Base-by-base conservation (phyloP, 2,329 filamentous ascomycete genomes). In the Westerdykella ornata region DNA sequence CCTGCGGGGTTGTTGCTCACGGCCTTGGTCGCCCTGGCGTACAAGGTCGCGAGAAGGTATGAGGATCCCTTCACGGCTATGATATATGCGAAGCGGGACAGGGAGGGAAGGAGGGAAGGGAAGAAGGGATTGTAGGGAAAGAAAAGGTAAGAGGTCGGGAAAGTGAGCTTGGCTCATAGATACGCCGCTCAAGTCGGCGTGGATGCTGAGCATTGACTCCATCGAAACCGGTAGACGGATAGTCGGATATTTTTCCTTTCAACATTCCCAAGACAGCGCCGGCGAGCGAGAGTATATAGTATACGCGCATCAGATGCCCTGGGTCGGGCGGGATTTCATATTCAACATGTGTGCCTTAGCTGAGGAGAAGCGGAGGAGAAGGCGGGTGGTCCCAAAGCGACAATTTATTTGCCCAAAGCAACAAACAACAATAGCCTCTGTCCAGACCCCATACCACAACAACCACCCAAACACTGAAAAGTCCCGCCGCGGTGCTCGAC, bases 1-100 rank as follows among this genome's bases (percentile, higher is more conserved):
- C 88, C 88, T 0, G 92, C 90, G 1, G 92, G 92, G 1, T 53
- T 97, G 29, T 58, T 90, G 38, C 66, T 96, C 55, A 88, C 87
- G 0, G 72, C 66, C 13, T 75, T 85, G 70, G 89, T 96, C 12
- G 77, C 84, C 53, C 58, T 83, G 18, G 79, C 88, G 42, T 97
- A 97, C 68, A 72, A 81, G 60, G 68, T 95, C 47, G 90, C 90
- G 9, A 74, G 95, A 60, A 73, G 74, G 56, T 95, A 81, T 70
- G 90, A 97, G 73, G 90, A 97, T 68, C 90, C 90, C 4, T 98
- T 97, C 69, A 98, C 92, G 5, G 80, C 81, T 3, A 85, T 78
- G 51, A 98, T 98, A 60, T 98, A 97, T 67, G 84, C 83, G 52
- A 94, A 92, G 80, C 77, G 86, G 46, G 85, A 88, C 43, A n/a